Evolutionary conservation across 495 filamentous ascomycete genomes (phyloP).

Genomic region (Cercophora newfieldiana): DNA sequence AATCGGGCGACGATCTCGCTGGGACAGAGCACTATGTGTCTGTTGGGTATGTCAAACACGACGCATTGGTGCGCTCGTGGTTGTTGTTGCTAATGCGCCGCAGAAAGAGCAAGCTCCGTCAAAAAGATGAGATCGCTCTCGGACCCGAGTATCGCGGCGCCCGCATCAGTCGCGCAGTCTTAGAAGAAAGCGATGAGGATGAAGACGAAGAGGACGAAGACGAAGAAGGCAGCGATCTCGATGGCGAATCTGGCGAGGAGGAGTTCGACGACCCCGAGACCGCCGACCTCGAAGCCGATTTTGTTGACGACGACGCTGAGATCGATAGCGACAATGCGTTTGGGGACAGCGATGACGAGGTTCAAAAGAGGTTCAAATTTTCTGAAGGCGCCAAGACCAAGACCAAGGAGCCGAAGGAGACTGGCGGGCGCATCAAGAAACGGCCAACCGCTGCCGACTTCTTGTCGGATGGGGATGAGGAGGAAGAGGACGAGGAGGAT

Average conservation of each 20-base stretch:
- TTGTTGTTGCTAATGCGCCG: constrained; percentile 6
- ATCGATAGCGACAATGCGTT: constrained; percentile 66
- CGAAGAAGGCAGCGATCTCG: constrained; percentile 28
- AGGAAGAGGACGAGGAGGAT: background rate
- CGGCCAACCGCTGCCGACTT: constrained; percentile 52
- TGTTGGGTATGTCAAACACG: constrained; percentile 63
- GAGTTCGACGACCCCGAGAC: constrained; percentile 50
- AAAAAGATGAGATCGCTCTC: constrained; percentile 61
- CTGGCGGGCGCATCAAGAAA: constrained; percentile 26
- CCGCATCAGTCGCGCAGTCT: constrained; percentile 69
- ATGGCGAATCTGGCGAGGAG: constrained; percentile 36
- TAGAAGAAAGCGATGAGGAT: constrained; percentile 49
- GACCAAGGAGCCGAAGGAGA: constrained; percentile 27
- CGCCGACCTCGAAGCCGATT: constrained; percentile 47
- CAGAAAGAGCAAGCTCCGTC: constrained; percentile 83
- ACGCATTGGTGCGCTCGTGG: background rate
- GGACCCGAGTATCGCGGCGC: constrained; percentile 84
- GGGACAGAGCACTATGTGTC: constrained; percentile 81
- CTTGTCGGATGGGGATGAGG: constrained; percentile 37
- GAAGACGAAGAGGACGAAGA: constrained; percentile 41
- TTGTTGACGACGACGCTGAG: constrained; percentile 54
- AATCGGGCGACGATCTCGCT: constrained; percentile 51
- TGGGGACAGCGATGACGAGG: constrained; percentile 60
- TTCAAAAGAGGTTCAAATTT: constrained; percentile 55
- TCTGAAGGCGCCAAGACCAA: constrained; percentile 52